Percentiles rank a stretch among this genome's conserved stretches.
Conservation (phyloP, 176 grass and related monocot genomes). For the Cenchrus americanus region DNA sequence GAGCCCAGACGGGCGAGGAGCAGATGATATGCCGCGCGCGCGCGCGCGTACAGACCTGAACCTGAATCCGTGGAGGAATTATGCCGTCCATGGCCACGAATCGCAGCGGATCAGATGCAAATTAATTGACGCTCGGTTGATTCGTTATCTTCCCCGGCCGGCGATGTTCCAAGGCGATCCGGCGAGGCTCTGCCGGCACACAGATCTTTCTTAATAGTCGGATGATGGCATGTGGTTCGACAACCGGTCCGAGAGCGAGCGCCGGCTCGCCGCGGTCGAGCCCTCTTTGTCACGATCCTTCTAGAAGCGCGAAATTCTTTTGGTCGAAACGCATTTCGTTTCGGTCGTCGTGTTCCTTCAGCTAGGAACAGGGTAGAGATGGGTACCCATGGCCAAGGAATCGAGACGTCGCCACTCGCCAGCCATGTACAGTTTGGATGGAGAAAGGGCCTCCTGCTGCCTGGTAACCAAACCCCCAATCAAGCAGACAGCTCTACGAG, state of each 20-base stretch:
- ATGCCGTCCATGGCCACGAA: neutral
- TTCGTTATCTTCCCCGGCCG: neutral
- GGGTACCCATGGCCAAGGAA: neutral
- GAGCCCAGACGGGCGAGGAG: neutral
- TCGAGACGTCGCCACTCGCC: neutral
- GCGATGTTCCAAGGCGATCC: neutral
- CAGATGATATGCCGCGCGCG: neutral
- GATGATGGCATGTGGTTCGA: neutral
- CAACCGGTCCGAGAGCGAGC: neutral
- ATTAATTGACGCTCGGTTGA: neutral
- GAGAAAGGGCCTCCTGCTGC: neutral
- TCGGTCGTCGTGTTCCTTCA: neutral
- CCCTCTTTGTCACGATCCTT: neutral
- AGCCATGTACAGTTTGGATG: neutral
- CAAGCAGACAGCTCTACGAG: neutral
- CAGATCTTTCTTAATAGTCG: neutral
- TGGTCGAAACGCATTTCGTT: neutral
- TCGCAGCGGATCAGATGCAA: neutral
- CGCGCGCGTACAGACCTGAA: neutral
- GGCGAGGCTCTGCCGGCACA: neutral
- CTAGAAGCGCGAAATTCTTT: neutral
- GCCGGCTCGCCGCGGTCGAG: neutral
- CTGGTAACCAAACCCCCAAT: neutral
- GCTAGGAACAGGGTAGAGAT: neutral
- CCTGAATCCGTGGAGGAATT: neutral